These are phyloP conservation scores for Alternaria brassicicola DNA, from an alignment of 2,329 filamentous ascomycete species.

Conservation along the genomic window DNA sequence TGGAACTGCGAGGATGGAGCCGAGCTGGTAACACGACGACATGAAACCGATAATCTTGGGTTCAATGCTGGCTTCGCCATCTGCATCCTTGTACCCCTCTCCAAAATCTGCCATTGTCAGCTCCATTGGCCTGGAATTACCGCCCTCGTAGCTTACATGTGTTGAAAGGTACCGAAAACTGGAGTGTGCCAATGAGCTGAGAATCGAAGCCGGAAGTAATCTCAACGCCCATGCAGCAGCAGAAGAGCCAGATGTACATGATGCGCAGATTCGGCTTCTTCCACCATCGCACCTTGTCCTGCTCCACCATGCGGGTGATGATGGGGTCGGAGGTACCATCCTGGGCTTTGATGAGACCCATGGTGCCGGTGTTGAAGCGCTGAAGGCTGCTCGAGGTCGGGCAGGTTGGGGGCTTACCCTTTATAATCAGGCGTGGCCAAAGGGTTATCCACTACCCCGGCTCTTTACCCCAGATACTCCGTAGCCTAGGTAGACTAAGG, in stretches of 20 bases:
- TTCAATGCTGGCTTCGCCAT: constrained; percentile 28
- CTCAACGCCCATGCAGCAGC: constrained; percentile 48
- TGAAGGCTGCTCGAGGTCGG: constrained; percentile 17
- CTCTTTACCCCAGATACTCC: constrained; percentile 33
- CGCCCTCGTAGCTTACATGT: constrained; percentile 29
- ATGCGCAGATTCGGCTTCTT: constrained; percentile 48
- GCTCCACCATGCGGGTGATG: constrained; percentile 51
- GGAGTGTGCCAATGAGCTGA: constrained; percentile 47
- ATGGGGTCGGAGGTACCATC: constrained; percentile 49
- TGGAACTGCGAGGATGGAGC: constrained; percentile 43
- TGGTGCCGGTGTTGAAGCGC: constrained; percentile 25
- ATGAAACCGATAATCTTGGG: constrained; percentile 43
- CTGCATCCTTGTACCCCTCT: constrained; percentile 29
- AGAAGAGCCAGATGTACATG: constrained; percentile 49
- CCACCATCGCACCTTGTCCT: constrained; percentile 53
- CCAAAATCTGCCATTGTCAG: constrained; percentile 38
- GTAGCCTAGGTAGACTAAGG: constrained; percentile 21
- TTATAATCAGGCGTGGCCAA: constrained; percentile 27
- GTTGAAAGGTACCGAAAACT: constrained; percentile 44
- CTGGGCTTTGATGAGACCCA: constrained; percentile 34
- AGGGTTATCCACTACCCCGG: constrained; percentile 23
- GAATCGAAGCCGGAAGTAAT: constrained; percentile 49
- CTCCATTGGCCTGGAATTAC: no score
- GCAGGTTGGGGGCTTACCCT: constrained; percentile 17
- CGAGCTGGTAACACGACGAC: constrained; percentile 45